Conservation (phyloP, 73 alveolate genomes). For the Loxodes magnus region DNA sequence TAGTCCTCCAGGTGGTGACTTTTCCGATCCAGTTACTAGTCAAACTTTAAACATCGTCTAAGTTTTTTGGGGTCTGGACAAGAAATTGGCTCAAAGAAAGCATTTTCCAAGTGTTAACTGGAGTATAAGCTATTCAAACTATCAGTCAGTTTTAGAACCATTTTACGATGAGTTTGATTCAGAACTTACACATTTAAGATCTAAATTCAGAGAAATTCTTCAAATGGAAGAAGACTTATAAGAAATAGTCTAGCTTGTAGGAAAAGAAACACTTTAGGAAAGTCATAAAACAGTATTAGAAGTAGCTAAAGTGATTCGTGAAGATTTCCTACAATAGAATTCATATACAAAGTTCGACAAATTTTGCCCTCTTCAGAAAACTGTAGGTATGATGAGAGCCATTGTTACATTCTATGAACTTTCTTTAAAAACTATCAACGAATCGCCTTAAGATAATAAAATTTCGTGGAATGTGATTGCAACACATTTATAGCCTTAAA, state of each 20-base stretch:
- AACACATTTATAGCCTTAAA: conserved; percentile 40
- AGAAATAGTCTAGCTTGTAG: conserved; percentile 98
- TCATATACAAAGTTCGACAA: conserved; percentile 91
- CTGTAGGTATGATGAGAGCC: conserved; percentile 90
- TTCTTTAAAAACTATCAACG: conserved; percentile 66
- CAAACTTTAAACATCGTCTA: conserved; percentile 94
- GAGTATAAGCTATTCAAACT: conserved; percentile 91
- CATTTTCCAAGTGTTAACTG: conserved; percentile 99
- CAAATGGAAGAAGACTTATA: conserved; percentile 94
- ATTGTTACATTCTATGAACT: conserved; percentile 67
- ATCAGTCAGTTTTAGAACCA: conserved; percentile 68
- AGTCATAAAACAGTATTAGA: conserved; percentile 91
- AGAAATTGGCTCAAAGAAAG: conserved; percentile 97
- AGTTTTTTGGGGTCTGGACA: conserved; percentile 96
- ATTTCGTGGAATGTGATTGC: conserved; percentile 57
- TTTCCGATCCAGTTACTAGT: conserved; percentile 99
- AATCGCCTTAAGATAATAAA: conserved; percentile 71
- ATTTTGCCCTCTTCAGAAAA: conserved; percentile 89
- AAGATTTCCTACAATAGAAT: conserved; percentile 96
- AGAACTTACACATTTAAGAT: conserved; percentile 89
- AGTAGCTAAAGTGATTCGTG: conserved; percentile 89
- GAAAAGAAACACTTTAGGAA: conserved; percentile 96
- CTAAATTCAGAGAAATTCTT: conserved; percentile 78
- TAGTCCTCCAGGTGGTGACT: conserved; percentile 95
- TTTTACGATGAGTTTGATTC: conserved; percentile 86